phyloP scores from a whole-genome alignment of 2,329 filamentous ascomycete genomes.

The Knoxdaviesia capensis region DNA sequence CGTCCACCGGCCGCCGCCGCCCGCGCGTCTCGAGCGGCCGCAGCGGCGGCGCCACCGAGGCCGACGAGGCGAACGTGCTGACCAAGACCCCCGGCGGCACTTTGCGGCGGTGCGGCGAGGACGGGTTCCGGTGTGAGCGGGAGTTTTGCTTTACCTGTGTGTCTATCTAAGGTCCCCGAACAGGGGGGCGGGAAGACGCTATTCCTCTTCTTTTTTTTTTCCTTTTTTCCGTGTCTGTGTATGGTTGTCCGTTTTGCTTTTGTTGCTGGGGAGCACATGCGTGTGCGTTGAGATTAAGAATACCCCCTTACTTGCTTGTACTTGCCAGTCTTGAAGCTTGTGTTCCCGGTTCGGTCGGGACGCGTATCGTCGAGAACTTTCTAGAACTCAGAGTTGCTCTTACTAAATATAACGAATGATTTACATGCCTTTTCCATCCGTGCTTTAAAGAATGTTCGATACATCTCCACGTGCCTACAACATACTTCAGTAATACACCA shows the following conservation, averaged over 20 bases:
- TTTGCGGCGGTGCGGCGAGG: conserved; percentile 29
- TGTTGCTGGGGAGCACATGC: not conserved
- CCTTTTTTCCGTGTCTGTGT: not conserved
- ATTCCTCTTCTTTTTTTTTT: not conserved
- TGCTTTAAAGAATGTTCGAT: too few relatives aligned
- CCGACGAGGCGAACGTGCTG: conserved; percentile 2
- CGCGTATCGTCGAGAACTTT: too few relatives aligned
- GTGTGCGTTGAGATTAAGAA: too few relatives aligned
- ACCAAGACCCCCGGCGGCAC: conserved; percentile 29
- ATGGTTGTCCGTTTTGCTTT: not conserved
- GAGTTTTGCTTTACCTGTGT: conserved; percentile 42
- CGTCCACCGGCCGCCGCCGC: not conserved
- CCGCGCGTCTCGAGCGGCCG: not conserved
- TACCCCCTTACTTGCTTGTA: too few relatives aligned
- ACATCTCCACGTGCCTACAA: too few relatives aligned
- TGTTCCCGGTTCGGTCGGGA: too few relatives aligned
- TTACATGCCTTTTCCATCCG: too few relatives aligned
- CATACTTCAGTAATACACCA: too few relatives aligned
- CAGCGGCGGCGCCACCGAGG: not conserved
- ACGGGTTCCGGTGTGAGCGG: conserved; percentile 32
- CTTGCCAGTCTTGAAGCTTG: too few relatives aligned
- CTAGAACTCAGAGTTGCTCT: too few relatives aligned
- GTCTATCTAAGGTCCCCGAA: conserved; percentile 5
- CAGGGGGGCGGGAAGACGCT: not conserved
- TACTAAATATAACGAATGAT: too few relatives aligned